A percentile compares a stretch with the other conserved stretches of the same genome.
Conservation (phyloP, 2,329 filamentous ascomycete species). For the Diatrype stigma region DNA sequence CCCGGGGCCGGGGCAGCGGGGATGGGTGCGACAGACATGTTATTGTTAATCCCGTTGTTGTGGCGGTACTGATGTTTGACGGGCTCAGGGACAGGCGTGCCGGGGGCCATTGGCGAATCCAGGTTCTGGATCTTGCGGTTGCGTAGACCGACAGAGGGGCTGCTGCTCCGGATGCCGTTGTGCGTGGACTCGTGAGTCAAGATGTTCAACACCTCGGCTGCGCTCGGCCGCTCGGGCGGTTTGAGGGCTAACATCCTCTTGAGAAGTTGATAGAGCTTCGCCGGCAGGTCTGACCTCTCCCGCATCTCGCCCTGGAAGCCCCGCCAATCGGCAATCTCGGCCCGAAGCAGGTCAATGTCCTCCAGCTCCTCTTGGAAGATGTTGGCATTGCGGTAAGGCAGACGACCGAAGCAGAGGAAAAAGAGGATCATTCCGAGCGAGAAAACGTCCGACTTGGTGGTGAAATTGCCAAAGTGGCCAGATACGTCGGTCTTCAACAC, state of each 20-base stretch:
- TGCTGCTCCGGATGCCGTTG: conserved; percentile 36
- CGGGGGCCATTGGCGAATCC: conserved; percentile 47
- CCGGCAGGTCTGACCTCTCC: conserved; percentile 75
- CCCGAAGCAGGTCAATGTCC: conserved; percentile 78
- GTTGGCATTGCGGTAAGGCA: conserved; percentile 84
- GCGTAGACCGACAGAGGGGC: conserved; percentile 36
- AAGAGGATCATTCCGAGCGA: conserved; percentile 97
- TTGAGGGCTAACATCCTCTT: conserved; percentile 76
- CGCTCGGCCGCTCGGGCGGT: conserved; percentile 72
- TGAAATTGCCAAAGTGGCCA: conserved; percentile 86
- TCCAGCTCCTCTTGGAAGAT: conserved; percentile 86
- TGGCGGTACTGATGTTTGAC: conserved; percentile 16
- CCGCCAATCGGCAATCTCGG: conserved; percentile 81
- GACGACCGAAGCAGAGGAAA: conserved; percentile 89
- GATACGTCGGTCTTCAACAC: conserved; percentile 67
- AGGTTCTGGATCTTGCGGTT: conserved; percentile 50
- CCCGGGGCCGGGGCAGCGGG: conserved; percentile 6
- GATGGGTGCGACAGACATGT: conserved; percentile 10
- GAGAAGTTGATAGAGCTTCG: conserved; percentile 79
- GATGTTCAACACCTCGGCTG: conserved; percentile 76
- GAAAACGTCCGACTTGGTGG: conserved; percentile 96
- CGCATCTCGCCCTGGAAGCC: conserved; percentile 78
- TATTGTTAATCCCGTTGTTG: too few relatives aligned
- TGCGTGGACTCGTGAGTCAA: conserved; percentile 64
- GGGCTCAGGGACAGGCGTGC: conserved; percentile 45